These are phyloP conservation scores for Allantophomopsis lycopodina DNA, from an alignment of 2,329 filamentous ascomycete species.

Conservation along the genomic window DNA sequence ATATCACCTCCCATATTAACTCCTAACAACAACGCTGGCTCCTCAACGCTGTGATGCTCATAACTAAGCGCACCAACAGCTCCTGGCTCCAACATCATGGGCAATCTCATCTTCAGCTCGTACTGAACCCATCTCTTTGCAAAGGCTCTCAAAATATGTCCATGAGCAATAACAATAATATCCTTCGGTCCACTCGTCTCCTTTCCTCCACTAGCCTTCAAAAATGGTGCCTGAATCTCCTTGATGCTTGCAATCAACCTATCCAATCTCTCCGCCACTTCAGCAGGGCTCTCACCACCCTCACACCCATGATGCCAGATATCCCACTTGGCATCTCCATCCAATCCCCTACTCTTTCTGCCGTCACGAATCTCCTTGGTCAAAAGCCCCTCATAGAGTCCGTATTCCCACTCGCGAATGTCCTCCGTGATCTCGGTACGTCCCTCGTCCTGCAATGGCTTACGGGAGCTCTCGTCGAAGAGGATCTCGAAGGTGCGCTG, in stretches of 20 bases:
- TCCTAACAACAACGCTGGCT: constrained; percentile 21
- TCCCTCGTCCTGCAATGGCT: constrained; percentile 5
- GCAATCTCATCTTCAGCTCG: constrained; percentile 17
- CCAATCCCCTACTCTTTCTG: constrained; percentile 23
- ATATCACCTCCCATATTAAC: constrained; percentile 5
- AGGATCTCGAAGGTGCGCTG: constrained; percentile 29
- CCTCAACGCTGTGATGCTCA: constrained; percentile 20
- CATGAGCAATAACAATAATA: constrained; percentile 31
- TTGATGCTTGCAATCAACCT: constrained; percentile 29
- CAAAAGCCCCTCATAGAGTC: constrained; percentile 28
- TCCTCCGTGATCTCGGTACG: constrained; percentile 28
- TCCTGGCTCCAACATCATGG: constrained; percentile 23
- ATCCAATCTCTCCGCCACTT: constrained; percentile 30
- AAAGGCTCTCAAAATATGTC: constrained; percentile 38
- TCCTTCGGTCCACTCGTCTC: constrained; percentile 26
- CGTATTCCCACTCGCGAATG: constrained; percentile 32
- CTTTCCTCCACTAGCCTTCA: constrained; percentile 27
- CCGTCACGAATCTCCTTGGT: constrained; percentile 22
- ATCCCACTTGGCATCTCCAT: constrained; percentile 32
- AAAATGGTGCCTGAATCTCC: constrained; percentile 21
- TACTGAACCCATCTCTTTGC: constrained; percentile 39
- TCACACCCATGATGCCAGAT: constrained; percentile 46
- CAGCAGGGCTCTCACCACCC: constrained; percentile 28
- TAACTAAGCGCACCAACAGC: constrained; percentile 23
- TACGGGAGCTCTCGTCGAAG: constrained; percentile 17